Conservation (phyloP, 345 rosid species). For the Bretschneidera sinensis region DNA sequence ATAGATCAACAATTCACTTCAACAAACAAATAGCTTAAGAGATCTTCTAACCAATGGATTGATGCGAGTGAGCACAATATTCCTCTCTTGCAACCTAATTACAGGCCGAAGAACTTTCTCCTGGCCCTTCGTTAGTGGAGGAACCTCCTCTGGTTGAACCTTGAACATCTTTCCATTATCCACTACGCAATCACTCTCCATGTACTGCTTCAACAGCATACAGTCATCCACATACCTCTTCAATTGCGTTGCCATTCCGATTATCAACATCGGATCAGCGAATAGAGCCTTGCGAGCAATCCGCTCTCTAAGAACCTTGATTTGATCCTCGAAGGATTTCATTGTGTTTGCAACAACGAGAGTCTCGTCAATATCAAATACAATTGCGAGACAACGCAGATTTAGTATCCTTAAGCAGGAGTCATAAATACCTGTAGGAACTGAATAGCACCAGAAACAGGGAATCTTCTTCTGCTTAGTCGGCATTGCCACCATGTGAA, state of each 20-base stretch:
- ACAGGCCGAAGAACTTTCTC: conserved; percentile 81
- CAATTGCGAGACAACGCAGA: conserved; percentile 79
- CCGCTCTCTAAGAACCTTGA: conserved; percentile 74
- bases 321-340: conserved; percentile 92
- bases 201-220: conserved; percentile 72
- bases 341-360: conserved; percentile 92
- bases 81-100: conserved; percentile 75
- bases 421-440: conserved; percentile 61
- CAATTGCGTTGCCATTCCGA: conserved; percentile 74
- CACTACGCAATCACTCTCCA: conserved; percentile 59
- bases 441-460: conserved; percentile 92
- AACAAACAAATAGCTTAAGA: conserved; percentile 8
- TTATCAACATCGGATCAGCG: conserved; percentile 56
- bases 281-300: conserved; percentile 64
- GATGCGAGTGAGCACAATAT: conserved; percentile 85
- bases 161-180: conserved; percentile 67
- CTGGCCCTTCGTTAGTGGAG: conserved; percentile 44
- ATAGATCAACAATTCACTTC: background rate
- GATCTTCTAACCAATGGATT: conserved; percentile 75
- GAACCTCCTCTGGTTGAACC: conserved; percentile 84
- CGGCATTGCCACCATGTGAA: conserved; percentile 98
- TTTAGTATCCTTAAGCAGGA: conserved; percentile 82
- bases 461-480: conserved; percentile 97
- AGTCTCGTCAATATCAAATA: conserved; percentile 96
- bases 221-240: conserved; percentile 77